Evolutionary conservation across 1,284 basidiomycete species (phyloP).

Genomic region (Moesziomyces aphidis): DNA sequence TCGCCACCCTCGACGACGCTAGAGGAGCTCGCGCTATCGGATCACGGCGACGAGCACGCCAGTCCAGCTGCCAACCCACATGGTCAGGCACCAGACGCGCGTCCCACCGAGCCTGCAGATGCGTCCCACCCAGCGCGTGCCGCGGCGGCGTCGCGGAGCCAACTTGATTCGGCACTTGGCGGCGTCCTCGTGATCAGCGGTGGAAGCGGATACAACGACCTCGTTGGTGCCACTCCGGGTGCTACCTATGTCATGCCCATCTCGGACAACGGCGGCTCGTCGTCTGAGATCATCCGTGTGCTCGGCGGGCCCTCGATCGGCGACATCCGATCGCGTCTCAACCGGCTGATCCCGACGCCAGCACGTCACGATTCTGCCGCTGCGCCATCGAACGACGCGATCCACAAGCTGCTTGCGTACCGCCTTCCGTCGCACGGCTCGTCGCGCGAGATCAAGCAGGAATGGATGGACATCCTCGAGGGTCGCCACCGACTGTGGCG

Average conservation of each 20-base stretch:
- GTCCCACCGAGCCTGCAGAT: not conserved
- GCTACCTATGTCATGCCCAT: conserved; percentile 70
- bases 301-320: conserved; percentile 65
- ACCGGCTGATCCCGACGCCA: conserved; percentile 80
- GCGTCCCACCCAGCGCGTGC: not conserved
- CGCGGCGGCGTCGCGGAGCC: not conserved
- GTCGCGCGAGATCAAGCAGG: conserved; percentile 82
- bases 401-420: conserved; percentile 81
- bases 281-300: conserved; percentile 58
- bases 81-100: not conserved
- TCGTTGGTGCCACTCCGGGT: conserved; percentile 70
- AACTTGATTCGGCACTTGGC: conserved; percentile 24
- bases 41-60: not conserved
- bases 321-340: conserved; percentile 78
- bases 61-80: not conserved
- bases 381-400: conserved; percentile 70
- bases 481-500: conserved; percentile 85
- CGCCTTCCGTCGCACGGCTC: conserved; percentile 78
- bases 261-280: conserved; percentile 77
- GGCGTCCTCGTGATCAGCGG: conserved; percentile 70
- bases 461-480: conserved; percentile 93
- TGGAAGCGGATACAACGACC: conserved; percentile 72
- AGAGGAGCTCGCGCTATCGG: not conserved
- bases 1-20: conserved; percentile 23
- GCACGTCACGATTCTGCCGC: conserved; percentile 72